Base-by-base conservation (phyloP, 768 basidiomycete genomes). In the Leccinellum rugosiceps region DNA sequence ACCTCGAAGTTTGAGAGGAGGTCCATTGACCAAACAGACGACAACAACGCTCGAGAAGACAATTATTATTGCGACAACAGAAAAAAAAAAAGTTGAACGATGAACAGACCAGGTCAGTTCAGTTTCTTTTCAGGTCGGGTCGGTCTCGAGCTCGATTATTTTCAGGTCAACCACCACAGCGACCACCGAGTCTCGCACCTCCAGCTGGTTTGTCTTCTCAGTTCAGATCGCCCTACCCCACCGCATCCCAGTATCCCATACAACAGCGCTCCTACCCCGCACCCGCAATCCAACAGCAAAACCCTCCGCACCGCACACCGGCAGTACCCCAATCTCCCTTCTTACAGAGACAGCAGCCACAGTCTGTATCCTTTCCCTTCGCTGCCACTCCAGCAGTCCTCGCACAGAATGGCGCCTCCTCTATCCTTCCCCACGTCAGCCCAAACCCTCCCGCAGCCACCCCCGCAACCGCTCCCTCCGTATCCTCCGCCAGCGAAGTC, bases 1-100 rank as follows among this genome's bases (percentile, higher is more conserved):
- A 97, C 94, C 72, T 98, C 95, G 65, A 79, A 84, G 73, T 97
- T 96, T 31, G 92, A 89, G 15, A 98, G 81, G 53, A 96, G 83
- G n/a, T 73, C 52, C 66, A 66, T 66, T 48, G 53, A 31, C 46
- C 28, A 72, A 71, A 71, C 58, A 71, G 31, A 19, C 10, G 53
- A 67, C 71, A 71, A 71, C 69, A 47, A 69, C 38, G 17, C 43
- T 43, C 60, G 44, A 59, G 44, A 28, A 4, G 4, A 17, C 25
- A 25, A 25, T 4, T 7, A 28, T 14, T 41, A 35, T 35, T 17
- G 17, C 44, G 13, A 28, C 13, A 15, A 43, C 9, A 47, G 46
- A 35, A 52, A 45, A 32, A 44, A 5, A 49, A 31, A 52, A 52
- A 59, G 55, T 57, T 63, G 57, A 62, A 49, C 35, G 23, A 85